Percentiles rank a stretch among this genome's conserved stretches.
phyloP scores from a whole-genome alignment of 139 green algal species.

The Eudorina sp. region DNA sequence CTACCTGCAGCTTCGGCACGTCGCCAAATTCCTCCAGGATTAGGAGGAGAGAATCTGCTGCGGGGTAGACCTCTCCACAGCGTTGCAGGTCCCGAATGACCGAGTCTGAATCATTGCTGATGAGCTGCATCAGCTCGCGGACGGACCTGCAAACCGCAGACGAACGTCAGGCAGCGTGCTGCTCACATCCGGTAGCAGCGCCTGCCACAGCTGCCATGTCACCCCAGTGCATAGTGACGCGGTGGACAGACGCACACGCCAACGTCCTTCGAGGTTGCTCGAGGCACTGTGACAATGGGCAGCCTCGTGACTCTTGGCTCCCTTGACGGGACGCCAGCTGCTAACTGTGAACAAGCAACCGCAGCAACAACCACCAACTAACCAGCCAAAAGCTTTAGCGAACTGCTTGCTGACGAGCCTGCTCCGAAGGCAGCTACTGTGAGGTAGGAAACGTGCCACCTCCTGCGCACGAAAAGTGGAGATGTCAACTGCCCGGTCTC shows the following conservation, averaged over 20 bases:
- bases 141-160: slow-evolving; percentile 20
- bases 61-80: background rate
- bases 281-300: no score
- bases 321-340: no score
- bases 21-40: slow-evolving; percentile 7
- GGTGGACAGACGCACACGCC: no score
- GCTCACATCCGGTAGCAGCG: no score
- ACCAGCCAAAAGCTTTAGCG: slow-evolving; percentile 27
- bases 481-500: no score
- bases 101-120: background rate
- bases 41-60: background rate
- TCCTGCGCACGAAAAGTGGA: background rate
- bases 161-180: no score
- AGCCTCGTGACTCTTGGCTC: no score
- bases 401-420: slow-evolving; percentile 22
- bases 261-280: no score
- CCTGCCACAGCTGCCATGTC: no score
- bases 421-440: slow-evolving; percentile 2
- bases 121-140: slow-evolving; percentile 6
- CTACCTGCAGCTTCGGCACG: background rate
- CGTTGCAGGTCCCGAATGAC: background rate
- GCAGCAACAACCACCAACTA: background rate
- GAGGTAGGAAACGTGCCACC: slow-evolving; percentile 4
- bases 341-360: background rate
- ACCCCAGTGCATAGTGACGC: no score